Conservation (phyloP, 106 monocot genomes). For the Dactylorhiza incarnata region DNA sequence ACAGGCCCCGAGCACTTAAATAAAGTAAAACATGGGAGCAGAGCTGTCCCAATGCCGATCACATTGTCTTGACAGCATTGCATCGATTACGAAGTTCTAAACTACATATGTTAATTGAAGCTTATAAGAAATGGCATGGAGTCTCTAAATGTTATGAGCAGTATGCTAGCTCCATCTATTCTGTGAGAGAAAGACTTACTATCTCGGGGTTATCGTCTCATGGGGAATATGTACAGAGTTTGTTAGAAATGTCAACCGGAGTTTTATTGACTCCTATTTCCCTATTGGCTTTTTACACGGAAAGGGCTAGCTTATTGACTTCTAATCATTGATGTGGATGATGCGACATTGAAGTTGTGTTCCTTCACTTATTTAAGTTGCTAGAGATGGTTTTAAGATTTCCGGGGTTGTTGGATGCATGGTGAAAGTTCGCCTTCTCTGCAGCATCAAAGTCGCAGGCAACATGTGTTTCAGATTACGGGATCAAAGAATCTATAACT, state of each 20-base stretch:
- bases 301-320: background rate
- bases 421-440: background rate
- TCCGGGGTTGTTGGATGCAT: background rate
- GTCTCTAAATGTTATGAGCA: background rate
- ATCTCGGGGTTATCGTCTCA: background rate
- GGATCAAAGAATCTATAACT: background rate
- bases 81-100: background rate
- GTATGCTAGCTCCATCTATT: background rate
- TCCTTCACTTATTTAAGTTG: background rate
- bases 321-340: background rate
- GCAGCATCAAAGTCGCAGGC: background rate
- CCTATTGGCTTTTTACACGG: background rate
- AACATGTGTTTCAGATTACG: background rate
- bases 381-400: background rate
- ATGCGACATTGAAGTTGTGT: background rate
- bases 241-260: background rate
- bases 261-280: background rate
- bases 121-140: background rate
- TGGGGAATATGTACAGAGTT: background rate
- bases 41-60: background rate
- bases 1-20: background rate
- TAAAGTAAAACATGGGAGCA: background rate
- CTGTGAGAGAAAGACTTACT: background rate
- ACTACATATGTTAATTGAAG: background rate
- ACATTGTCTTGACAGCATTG: background rate